Evolutionary conservation across 768 basidiomycete species (phyloP), one percentile per base, ranked within the genome.

Genomic region (Mycena galericulata): DNA sequence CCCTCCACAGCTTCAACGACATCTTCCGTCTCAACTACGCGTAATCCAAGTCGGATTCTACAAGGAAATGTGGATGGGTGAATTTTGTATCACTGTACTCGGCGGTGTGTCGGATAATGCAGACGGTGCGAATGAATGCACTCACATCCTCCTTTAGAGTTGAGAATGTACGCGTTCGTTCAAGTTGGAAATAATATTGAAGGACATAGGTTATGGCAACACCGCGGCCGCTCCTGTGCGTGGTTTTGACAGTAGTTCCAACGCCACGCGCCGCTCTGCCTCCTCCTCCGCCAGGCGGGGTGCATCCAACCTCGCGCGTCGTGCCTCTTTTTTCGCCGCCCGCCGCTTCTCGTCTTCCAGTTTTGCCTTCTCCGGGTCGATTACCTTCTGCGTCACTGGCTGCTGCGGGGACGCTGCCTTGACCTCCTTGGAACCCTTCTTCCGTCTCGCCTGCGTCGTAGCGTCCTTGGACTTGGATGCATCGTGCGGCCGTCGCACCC

Each of bases 21-120:
- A 90, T 97, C 68, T 97, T 98, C 93, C 92, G 94, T 69, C 90
- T 96, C 80, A 95, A 94, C 83, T 87, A 89, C 76, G 92, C 88
- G 72, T 83, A 77, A 76, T 43, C 17, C 20, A n/a, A 18, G 17
- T n/a, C n/a, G 20, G n/a, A n/a, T n/a, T n/a, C n/a, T n/a, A n/a
- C n/a, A n/a, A n/a, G n/a, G n/a, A n/a, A n/a, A n/a, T n/a, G n/a
- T n/a, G n/a, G n/a, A n/a, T n/a, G n/a, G n/a, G n/a, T n/a, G n/a
- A n/a, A n/a, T n/a, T n/a, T n/a, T n/a, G n/a, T n/a, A n/a, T n/a
- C n/a, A n/a, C n/a, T n/a, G n/a, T n/a, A n/a, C n/a, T n/a, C n/a
- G n/a, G n/a, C n/a, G n/a, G n/a, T n/a, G n/a, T n/a, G n/a, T n/a
- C n/a, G n/a, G n/a, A n/a, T n/a, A n/a, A n/a, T n/a, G n/a, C n/a